phyloP scores from a whole-genome alignment of 2,329 filamentous ascomycete genomes.

The Penicillium frequentans region DNA sequence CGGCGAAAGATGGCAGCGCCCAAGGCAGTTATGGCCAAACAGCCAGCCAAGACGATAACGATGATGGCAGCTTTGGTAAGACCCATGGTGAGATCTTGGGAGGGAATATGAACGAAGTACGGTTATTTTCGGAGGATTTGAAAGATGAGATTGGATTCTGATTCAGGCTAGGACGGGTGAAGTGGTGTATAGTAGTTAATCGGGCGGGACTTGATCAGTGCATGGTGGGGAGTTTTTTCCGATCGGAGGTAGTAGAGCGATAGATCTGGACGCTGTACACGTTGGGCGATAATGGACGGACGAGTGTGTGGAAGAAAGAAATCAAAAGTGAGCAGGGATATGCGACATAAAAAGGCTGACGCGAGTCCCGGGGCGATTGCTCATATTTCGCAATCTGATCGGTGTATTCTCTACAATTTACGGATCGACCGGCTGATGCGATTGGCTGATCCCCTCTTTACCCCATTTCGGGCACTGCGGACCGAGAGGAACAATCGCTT shows the following conservation, averaged over 20 bases:
- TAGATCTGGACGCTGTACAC: background rate
- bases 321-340: background rate
- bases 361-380: constrained; percentile 10
- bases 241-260: background rate
- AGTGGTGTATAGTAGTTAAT: background rate
- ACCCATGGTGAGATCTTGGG: constrained; percentile 4
- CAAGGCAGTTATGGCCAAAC: constrained; percentile 28
- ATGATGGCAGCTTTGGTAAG: constrained; percentile 14
- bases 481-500: background rate
- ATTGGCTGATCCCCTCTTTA: constrained; percentile 3
- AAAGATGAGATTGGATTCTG: background rate
- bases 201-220: background rate
- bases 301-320: background rate
- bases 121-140: background rate
- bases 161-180: background rate
- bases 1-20: constrained; percentile 32
- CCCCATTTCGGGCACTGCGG: background rate
- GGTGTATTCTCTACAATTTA: background rate
- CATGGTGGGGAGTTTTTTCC: background rate
- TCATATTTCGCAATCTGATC: constrained; percentile 16
- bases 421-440: background rate
- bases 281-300: background rate
- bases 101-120: background rate
- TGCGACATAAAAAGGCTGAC: constrained; percentile 1
- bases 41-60: constrained; percentile 31